Evolutionary conservation across 1,139 yeast genomes (phyloP).

Genomic region (Lodderomyces beijingensis): DNA sequence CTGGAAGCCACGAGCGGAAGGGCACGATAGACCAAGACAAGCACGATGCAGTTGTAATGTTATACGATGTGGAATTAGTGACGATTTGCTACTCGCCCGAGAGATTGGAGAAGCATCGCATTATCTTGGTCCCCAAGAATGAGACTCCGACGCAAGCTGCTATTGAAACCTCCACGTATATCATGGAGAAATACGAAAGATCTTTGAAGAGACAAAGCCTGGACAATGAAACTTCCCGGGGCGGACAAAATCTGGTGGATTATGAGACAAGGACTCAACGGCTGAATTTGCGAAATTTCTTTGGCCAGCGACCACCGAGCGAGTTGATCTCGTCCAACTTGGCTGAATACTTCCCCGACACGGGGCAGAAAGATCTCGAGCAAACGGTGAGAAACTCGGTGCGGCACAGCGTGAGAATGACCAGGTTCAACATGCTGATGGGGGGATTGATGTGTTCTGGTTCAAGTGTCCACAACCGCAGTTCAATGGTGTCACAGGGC

Average conservation of each 20-base stretch:
- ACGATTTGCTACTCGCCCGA: conserved; percentile 78
- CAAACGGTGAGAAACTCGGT: conserved; percentile 83
- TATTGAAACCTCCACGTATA: conserved; percentile 55
- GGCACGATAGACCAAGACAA: conserved; percentile 8
- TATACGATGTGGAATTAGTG: conserved; percentile 77
- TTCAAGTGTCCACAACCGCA: conserved; percentile 19
- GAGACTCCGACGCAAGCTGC: conserved; percentile 64
- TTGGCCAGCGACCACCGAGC: conserved; percentile 91
- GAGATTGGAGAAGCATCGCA: conserved; percentile 64
- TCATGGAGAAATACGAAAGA: conserved; percentile 31
- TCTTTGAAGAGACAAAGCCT: background rate
- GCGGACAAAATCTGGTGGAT: conserved; percentile 5
- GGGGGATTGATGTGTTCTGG: conserved; percentile 20
- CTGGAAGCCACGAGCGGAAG: conserved; percentile 10
- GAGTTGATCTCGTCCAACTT: conserved; percentile 87
- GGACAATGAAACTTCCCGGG: background rate
- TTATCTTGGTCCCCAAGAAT: conserved; percentile 62
- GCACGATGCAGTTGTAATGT: conserved; percentile 34
- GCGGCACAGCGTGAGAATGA: conserved; percentile 64
- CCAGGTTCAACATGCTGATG: conserved; percentile 22
- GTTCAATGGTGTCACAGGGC: conserved; percentile 16
- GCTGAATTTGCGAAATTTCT: conserved; percentile 49
- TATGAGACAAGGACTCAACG: conserved; percentile 4
- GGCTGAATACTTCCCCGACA: conserved; percentile 88
- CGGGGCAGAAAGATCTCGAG: conserved; percentile 67